phyloP scores from a whole-genome alignment of 83 land plant species.

The Picea abies region DNA sequence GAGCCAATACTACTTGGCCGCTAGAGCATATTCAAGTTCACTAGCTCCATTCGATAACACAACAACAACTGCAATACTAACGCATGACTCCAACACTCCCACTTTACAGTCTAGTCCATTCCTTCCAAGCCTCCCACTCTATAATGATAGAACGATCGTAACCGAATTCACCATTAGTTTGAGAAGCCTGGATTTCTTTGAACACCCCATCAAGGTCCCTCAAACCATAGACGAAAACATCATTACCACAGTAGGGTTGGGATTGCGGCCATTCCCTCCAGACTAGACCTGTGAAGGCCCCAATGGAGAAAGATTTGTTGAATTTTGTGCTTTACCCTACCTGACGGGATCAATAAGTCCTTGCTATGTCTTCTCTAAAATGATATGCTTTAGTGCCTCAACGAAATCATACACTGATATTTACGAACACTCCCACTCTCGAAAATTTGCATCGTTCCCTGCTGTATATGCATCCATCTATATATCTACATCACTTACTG shows the following conservation, averaged over 20 bases:
- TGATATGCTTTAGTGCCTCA: too few relatives aligned
- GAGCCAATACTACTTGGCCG: background rate
- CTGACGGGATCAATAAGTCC: too few relatives aligned
- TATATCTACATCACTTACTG: too few relatives aligned
- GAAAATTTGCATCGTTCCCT: too few relatives aligned
- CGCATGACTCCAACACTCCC: background rate
- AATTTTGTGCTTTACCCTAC: too few relatives aligned
- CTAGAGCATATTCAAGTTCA: too few relatives aligned
- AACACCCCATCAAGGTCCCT: slow-evolving; percentile 23
- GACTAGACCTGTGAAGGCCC: slow-evolving; percentile 18
- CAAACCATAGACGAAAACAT: background rate
- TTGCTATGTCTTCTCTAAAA: too few relatives aligned
- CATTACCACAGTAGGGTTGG: slow-evolving; percentile 16
- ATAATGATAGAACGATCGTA: background rate
- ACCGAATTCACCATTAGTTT: background rate
- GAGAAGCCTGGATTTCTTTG: slow-evolving; percentile 1
- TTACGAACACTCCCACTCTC: too few relatives aligned
- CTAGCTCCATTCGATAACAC: background rate
- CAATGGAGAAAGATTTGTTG: slow-evolving; percentile 9
- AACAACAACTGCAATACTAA: background rate
- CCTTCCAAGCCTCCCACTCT: too few relatives aligned
- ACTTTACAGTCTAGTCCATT: slow-evolving; percentile 21
- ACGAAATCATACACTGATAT: too few relatives aligned
- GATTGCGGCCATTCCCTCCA: slow-evolving; percentile 14
- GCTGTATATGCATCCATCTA: too few relatives aligned